These are phyloP conservation scores for Alternaria sp. DNA, from an alignment of 2,329 filamentous ascomycete species.

Conservation along the genomic window DNA sequence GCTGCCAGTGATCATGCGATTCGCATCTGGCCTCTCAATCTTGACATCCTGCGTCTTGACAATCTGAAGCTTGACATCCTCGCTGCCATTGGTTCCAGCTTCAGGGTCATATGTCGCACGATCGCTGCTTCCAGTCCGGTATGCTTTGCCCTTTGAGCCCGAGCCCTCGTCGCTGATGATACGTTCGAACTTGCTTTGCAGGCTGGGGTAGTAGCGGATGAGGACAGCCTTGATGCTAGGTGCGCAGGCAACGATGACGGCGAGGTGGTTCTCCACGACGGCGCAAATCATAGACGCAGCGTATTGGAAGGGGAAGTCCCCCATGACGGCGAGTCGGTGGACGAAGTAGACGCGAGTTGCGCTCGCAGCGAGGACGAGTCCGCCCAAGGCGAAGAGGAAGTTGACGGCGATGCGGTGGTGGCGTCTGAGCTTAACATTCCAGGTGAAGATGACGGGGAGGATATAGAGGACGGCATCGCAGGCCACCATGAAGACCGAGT, in stretches of 20 bases:
- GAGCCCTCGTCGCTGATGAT: constrained; percentile 10
- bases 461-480: constrained; percentile 49
- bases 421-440: constrained; percentile 41
- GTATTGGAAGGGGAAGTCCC: constrained; percentile 37
- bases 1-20: neutral
- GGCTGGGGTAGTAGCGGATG: constrained; percentile 31
- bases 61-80: neutral
- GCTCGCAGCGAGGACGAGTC: constrained; percentile 39
- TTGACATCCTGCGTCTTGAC: constrained; percentile 7
- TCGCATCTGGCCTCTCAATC: constrained; percentile 1
- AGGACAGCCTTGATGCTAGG: constrained; percentile 42
- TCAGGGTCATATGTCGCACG: constrained; percentile 6
- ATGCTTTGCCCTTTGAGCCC: neutral
- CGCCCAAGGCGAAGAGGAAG: constrained; percentile 41
- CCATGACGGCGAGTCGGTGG: constrained; percentile 26
- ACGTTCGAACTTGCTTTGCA: constrained; percentile 29
- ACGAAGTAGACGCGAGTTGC: constrained; percentile 35
- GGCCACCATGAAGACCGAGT: constrained; percentile 47
- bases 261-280: constrained; percentile 47
- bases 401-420: constrained; percentile 45
- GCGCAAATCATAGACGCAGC: constrained; percentile 42
- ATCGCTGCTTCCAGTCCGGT: neutral
- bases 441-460: constrained; percentile 49
- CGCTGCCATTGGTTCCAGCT: neutral
- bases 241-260: constrained; percentile 45